Percentiles rank a stretch among this genome's conserved stretches.
These are phyloP conservation scores for Austroboletus festivus DNA, from an alignment of 768 basidiomycete species.

Conservation along the genomic window DNA sequence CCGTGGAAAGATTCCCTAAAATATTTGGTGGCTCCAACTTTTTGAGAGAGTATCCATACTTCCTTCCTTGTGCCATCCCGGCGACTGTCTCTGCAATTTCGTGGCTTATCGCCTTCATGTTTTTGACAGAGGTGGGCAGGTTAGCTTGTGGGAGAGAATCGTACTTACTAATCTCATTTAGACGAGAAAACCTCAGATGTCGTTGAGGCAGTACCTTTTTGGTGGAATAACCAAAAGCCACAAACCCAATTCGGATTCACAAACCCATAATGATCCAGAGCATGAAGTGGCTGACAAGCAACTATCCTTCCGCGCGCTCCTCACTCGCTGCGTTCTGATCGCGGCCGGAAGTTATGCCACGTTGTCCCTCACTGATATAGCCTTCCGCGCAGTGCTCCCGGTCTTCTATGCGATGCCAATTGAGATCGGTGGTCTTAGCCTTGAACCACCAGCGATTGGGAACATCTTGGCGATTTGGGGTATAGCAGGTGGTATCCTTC, in stretches of 20 bases:
- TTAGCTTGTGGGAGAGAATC: neutral
- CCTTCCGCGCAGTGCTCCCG: neutral
- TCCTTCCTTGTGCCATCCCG: constrained; percentile 66
- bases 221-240: neutral
- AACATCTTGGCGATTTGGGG: neutral
- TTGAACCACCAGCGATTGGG: neutral
- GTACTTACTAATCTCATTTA: constrained; percentile 4
- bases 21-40: constrained; percentile 56
- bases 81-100: constrained; percentile 52
- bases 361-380: neutral
- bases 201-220: constrained; percentile 18
- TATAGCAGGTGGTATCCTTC: neutral
- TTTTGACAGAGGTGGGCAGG: constrained; percentile 49
- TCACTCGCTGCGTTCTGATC: neutral
- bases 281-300: neutral
- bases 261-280: neutral
- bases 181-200: constrained; percentile 15
- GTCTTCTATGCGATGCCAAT: neutral
- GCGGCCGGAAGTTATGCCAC: neutral
- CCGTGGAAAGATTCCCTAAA: constrained; percentile 61
- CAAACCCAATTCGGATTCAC: neutral
- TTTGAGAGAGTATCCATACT: constrained; percentile 67
- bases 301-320: neutral
- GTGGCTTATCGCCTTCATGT: constrained; percentile 48
- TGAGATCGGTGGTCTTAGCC: neutral